Percentiles rank a stretch among this genome's conserved stretches.
Evolutionary conservation across 768 basidiomycete genomes (phyloP).

Genomic region (Xerocomellus dryophilus): DNA sequence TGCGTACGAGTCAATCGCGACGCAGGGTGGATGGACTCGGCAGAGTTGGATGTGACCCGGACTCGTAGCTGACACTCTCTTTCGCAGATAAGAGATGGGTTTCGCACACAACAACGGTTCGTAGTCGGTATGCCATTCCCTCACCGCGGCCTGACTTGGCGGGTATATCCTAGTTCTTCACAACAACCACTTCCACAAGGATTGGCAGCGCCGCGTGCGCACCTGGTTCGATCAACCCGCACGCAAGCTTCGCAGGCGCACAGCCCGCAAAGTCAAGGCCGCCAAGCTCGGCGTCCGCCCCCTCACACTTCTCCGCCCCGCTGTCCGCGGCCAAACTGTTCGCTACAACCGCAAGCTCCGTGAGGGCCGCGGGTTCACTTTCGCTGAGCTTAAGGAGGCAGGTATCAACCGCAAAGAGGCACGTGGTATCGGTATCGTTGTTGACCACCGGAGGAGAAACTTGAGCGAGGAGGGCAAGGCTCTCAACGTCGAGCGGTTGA

Average conservation of each 20-base stretch:
- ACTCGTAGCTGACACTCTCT: constrained; percentile 13
- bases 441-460: constrained; percentile 96
- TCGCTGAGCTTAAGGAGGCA: constrained; percentile 92
- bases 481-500: constrained; percentile 90
- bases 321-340: constrained; percentile 93
- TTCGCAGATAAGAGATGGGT: constrained; percentile 34
- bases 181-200: constrained; percentile 96
- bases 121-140: constrained; percentile 28
- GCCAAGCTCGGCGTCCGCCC: constrained; percentile 89
- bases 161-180: constrained; percentile 63
- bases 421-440: constrained; percentile 86
- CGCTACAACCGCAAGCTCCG: constrained; percentile 98
- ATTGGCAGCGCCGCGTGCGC: constrained; percentile 95
- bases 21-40: constrained; percentile 22
- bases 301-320: constrained; percentile 88
- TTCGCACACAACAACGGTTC: constrained; percentile 37
- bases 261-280: constrained; percentile 88
- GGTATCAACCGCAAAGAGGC: constrained; percentile 94
- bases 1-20: background rate
- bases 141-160: constrained; percentile 7
- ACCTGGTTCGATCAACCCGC: constrained; percentile 99
- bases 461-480: constrained; percentile 95
- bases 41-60: constrained; percentile 19
- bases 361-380: constrained; percentile 94
- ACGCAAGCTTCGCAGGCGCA: constrained; percentile 92